A percentile compares a stretch with the other conserved stretches of the same genome.
These are phyloP conservation scores for Sarcomyxa edulis DNA, from an alignment of 768 basidiomycete genomes.

Conservation along the genomic window DNA sequence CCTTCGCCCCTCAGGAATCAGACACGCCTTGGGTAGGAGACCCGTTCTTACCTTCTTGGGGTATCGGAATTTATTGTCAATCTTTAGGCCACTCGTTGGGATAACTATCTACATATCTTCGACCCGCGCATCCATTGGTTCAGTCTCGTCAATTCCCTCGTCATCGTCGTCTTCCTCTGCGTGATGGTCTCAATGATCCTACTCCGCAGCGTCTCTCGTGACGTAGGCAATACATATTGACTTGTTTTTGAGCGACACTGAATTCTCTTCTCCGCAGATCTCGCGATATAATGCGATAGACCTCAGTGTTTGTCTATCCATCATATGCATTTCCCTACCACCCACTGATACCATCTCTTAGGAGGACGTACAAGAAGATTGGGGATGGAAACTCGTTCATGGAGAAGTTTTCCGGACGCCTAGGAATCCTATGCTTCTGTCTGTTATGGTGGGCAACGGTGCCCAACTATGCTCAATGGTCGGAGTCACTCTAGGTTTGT, in stretches of 20 bases:
- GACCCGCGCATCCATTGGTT: constrained; percentile 97
- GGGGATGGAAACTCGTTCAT: constrained; percentile 97
- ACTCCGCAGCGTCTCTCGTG: constrained; percentile 78
- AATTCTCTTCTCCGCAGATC: constrained; percentile 45
- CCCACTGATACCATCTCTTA: constrained; percentile 19
- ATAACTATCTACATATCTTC: constrained; percentile 91
- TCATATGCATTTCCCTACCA: constrained; percentile 1
- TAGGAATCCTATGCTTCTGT: constrained; percentile 66
- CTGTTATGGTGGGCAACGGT: constrained; percentile 89
- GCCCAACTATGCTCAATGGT: constrained; percentile 85
- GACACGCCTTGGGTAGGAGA: constrained; percentile 71
- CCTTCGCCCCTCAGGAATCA: constrained; percentile 76
- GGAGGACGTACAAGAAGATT: constrained; percentile 97
- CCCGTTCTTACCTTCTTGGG: not conserved
- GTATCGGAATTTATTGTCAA: not conserved
- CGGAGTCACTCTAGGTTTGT: constrained; percentile 73
- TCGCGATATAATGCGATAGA: constrained; percentile 94
- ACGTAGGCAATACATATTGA: constrained; percentile 44
- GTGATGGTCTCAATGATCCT: constrained; percentile 93
- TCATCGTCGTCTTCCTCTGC: constrained; percentile 89
- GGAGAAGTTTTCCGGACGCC: constrained; percentile 94
- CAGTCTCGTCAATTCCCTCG: constrained; percentile 86
- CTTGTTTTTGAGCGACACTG: constrained; percentile 1
- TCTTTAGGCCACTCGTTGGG: constrained; percentile 87
- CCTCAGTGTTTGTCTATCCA: constrained; percentile 48